Conservation (phyloP, 495 filamentous ascomycete species). For the Aspergillus nidulans region DNA sequence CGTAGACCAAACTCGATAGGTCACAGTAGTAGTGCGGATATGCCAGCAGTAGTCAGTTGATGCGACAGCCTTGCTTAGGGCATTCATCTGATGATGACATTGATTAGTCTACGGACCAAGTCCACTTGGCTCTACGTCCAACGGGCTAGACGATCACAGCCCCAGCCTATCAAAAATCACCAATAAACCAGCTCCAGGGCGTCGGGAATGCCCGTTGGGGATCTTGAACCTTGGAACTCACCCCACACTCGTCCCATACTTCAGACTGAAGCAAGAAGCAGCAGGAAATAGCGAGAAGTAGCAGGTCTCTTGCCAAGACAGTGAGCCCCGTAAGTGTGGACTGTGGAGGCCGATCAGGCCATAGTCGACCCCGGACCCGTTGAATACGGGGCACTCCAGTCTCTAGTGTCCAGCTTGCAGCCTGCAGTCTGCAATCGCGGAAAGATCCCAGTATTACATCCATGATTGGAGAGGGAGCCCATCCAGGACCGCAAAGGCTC, state of each 20-base stretch:
- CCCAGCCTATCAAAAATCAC: slow-evolving; percentile 1
- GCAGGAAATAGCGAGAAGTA: too few species aligned
- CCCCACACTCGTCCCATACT: slow-evolving; percentile 1
- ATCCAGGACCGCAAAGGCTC: not conserved
- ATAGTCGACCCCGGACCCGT: not conserved
- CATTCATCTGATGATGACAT: not conserved
- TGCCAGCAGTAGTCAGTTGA: slow-evolving; percentile 7
- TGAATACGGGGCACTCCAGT: not conserved
- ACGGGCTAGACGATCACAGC: not conserved
- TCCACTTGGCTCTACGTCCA: not conserved
- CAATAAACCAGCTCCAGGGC: not conserved
- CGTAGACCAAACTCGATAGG: not conserved
- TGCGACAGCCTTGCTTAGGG: slow-evolving; percentile 7
- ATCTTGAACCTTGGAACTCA: not conserved
- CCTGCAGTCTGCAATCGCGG: not conserved
- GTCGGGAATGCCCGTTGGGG: slow-evolving; percentile 1
- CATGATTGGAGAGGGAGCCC: not conserved
- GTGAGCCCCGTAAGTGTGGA: not conserved
- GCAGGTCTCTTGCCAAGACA: too few species aligned
- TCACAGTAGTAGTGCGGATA: not conserved
- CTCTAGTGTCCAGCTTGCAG: too few species aligned
- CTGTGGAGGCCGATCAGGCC: not conserved
- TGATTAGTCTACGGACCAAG: not conserved
- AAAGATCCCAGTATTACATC: not conserved
- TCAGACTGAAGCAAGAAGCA: not conserved